Evolutionary conservation across 2,329 filamentous ascomycete species (phyloP).

Genomic region (Penicillium psychrosexuale): DNA sequence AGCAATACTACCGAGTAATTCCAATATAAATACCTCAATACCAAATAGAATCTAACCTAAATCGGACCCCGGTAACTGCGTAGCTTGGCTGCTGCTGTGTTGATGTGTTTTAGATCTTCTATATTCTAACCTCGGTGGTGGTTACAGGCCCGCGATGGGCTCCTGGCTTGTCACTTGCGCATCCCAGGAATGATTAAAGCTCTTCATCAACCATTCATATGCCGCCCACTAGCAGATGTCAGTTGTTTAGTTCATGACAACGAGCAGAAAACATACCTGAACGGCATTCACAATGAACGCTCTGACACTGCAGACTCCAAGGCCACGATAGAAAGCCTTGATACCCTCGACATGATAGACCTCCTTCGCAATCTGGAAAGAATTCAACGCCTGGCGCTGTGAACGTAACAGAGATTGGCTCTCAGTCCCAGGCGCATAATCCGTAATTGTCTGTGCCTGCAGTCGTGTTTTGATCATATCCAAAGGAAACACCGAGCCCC

Average conservation of each 20-base stretch:
- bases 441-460: conserved; percentile 63
- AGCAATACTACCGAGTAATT: conserved; percentile 24
- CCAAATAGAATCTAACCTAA: conserved; percentile 25
- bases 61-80: conserved; percentile 21
- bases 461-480: conserved; percentile 90
- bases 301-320: conserved; percentile 76
- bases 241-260: conserved; percentile 6
- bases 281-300: conserved; percentile 92
- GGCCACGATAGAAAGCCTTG: conserved; percentile 66
- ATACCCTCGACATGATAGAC: conserved; percentile 64
- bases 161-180: conserved; percentile 2
- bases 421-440: conserved; percentile 18
- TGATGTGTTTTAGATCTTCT: neutral
- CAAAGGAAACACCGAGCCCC: conserved; percentile 85
- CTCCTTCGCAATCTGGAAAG: conserved; percentile 62
- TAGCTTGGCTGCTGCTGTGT: conserved; percentile 7
- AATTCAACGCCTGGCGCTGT: conserved; percentile 42
- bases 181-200: conserved; percentile 26
- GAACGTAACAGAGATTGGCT: conserved; percentile 22
- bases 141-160: neutral
- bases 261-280: conserved; percentile 45
- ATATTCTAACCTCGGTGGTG: neutral
- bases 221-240: conserved; percentile 63
- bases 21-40: conserved; percentile 30
- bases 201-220: conserved; percentile 81